Conservation (phyloP, 257 asterid species). For the Capsicum baccatum region DNA sequence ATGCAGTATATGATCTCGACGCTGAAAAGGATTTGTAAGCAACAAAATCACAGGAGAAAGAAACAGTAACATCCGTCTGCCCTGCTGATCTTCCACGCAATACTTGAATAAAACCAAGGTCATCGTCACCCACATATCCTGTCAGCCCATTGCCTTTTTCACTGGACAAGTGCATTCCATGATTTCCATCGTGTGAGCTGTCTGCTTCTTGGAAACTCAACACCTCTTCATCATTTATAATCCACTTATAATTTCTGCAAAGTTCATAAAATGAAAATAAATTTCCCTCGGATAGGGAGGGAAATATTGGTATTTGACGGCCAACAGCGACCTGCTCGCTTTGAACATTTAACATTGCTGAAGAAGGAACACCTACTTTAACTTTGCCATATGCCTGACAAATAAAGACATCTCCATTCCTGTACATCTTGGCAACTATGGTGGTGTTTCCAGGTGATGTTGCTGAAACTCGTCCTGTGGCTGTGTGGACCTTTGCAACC, state of each 20-base stretch:
- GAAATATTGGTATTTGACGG: conserved; percentile 62
- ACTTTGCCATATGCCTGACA: conserved; percentile 73
- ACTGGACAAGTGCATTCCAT: conserved; percentile 27
- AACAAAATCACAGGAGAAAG: conserved; percentile 73
- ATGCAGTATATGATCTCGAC: conserved; percentile 64
- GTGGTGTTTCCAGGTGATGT: conserved; percentile 76
- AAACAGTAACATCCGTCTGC: conserved; percentile 61
- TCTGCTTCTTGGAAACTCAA: conserved; percentile 52
- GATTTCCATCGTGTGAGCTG: conserved; percentile 33
- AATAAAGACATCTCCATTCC: conserved; percentile 58
- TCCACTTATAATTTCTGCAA: conserved; percentile 71
- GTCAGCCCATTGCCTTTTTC: conserved; percentile 41
- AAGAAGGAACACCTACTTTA: conserved; percentile 79
- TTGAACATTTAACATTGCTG: conserved; percentile 74
- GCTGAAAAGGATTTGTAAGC: conserved; percentile 47
- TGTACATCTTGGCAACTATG: conserved; percentile 65
- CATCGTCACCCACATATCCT: conserved; percentile 47
- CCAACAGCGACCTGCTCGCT: conserved; percentile 76
- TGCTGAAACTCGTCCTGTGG: conserved; percentile 68
- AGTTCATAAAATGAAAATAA: conserved; percentile 83
- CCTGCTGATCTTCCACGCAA: conserved; percentile 81
- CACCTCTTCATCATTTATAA: conserved; percentile 61
- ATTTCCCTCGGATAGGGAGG: conserved; percentile 78
- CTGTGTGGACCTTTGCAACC: conserved; percentile 58
- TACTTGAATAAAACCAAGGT: conserved; percentile 61